phyloP scores from a whole-genome alignment of 2,329 filamentous ascomycete genomes.

The Ophiocordyceps sinensis region DNA sequence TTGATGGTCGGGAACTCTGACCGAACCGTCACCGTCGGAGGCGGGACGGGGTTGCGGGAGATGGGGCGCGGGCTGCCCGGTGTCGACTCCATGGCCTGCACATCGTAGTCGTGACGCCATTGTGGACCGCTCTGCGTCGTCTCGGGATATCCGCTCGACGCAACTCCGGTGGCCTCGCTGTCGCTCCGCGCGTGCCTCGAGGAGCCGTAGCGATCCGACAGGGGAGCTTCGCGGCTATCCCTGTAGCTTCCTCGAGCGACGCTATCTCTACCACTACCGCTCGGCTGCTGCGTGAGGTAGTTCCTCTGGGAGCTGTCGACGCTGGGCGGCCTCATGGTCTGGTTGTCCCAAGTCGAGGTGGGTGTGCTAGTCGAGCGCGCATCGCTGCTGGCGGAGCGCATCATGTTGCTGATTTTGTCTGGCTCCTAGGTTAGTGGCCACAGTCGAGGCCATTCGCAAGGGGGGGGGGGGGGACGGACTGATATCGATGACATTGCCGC shows the following conservation, averaged over 20 bases:
- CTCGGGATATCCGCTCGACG: constrained; percentile 67
- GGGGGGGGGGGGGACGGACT: constrained; percentile 35
- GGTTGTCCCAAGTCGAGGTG: constrained; percentile 56
- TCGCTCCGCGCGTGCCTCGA: constrained; percentile 59
- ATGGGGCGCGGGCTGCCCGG: constrained; percentile 58
- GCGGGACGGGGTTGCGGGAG: constrained; percentile 73
- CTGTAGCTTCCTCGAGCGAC: constrained; percentile 25
- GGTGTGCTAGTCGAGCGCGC: constrained; percentile 35
- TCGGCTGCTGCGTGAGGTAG: constrained; percentile 18
- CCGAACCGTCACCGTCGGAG: constrained; percentile 82
- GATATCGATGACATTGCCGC: constrained; percentile 83
- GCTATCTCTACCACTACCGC: constrained; percentile 14
- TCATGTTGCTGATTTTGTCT: constrained; percentile 94
- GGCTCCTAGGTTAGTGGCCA: constrained; percentile 3
- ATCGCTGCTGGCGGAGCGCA: constrained; percentile 63
- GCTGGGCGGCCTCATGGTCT: constrained; percentile 39
- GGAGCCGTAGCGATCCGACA: constrained; percentile 28
- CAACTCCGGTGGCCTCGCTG: constrained; percentile 59
- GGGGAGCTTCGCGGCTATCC: constrained; percentile 33
- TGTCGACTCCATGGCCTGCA: constrained; percentile 88
- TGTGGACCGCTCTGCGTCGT: constrained; percentile 54
- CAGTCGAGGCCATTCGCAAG: constrained; percentile 7
- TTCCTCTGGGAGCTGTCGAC: constrained; percentile 24
- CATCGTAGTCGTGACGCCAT: constrained; percentile 83
- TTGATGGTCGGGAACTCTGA: constrained; percentile 95